These are phyloP conservation scores for Xylaria nigripes DNA, from an alignment of 495 filamentous ascomycete genomes.

Conservation along the genomic window DNA sequence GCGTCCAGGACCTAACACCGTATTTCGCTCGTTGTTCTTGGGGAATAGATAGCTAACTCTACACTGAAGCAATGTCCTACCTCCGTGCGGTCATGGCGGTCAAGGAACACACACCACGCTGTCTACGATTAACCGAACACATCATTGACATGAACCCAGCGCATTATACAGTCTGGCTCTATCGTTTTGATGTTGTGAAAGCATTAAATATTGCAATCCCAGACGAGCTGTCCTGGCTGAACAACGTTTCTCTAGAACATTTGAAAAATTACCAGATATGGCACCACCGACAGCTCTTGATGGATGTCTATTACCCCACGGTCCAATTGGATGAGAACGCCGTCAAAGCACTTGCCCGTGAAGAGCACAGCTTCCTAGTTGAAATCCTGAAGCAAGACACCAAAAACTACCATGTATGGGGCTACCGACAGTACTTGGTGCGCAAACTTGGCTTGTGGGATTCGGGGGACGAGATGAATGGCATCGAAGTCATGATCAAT, in stretches of 20 bases:
- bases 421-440: constrained; percentile 89
- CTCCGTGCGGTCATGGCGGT: constrained; percentile 86
- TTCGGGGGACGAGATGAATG: constrained; percentile 50
- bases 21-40: neutral
- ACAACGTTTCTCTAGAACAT: constrained; percentile 67
- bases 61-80: constrained; percentile 55
- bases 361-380: constrained; percentile 67
- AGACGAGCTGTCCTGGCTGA: constrained; percentile 77
- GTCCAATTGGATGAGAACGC: constrained; percentile 32
- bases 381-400: constrained; percentile 76
- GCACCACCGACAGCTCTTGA: constrained; percentile 86
- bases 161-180: constrained; percentile 98
- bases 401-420: constrained; percentile 99
- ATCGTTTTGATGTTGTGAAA: constrained; percentile 70
- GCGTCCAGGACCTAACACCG: neutral
- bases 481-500: constrained; percentile 59
- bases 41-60: constrained; percentile 6
- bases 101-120: constrained; percentile 74
- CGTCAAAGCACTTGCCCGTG: constrained; percentile 29
- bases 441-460: constrained; percentile 63
- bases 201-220: constrained; percentile 55
- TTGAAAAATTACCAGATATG: constrained; percentile 99
- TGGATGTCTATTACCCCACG: constrained; percentile 55
- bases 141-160: constrained; percentile 89
- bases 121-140: constrained; percentile 73